Evolutionary conservation across 352 stramenopile species (phyloP), one percentile per base, ranked within the genome.

Genomic region (Phytophthora pseudosyringae): DNA sequence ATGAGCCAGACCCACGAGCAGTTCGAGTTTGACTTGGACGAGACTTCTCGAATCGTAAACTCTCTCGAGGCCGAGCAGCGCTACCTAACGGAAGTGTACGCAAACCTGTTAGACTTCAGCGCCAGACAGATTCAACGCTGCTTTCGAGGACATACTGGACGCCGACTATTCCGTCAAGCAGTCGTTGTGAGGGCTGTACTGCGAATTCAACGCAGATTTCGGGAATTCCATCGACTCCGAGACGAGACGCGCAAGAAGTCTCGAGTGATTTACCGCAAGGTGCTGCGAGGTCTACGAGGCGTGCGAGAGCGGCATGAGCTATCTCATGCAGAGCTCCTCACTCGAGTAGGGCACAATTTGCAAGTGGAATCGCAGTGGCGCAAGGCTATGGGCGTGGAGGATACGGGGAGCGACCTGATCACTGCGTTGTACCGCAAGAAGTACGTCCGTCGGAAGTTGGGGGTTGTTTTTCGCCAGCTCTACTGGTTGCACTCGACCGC

Each of bases 91-190:
- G 11, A 40, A 6, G 16, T 64, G 43, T 75, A 76, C 57, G 50
- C 59, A 1, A 64, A 57, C 38, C 73, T 76, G 36, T 69, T 84
- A 32, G 61, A 78, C 39, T 69, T 69, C 31, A 77, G 75, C 25
- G 71, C 71, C 21, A 49, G 68, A 44, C 67, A 86, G 13, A 88
- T 98, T 43, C 93, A 98, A 71, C 83, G 93, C 2, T 73, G 90
- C 5, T 98, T 91, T 55, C 84, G 94, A 10, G 95, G 95, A 0
- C 76, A 90, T 71, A 57, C 83, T 1, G 92, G 91, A 0, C 76
- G 95, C 5, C 63, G 69, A 18, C 56, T 80, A 12, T 77, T 73
- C 39, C 66, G 65, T 4, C 67, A 90, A 35, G 44, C 64, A 0
- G 5, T 86, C 15, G 73, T 77, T 2, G 38, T 88, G 3, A 59